Evolutionary conservation across 176 grass and related monocot genomes (phyloP).

Genomic region (Cocos nucifera): DNA sequence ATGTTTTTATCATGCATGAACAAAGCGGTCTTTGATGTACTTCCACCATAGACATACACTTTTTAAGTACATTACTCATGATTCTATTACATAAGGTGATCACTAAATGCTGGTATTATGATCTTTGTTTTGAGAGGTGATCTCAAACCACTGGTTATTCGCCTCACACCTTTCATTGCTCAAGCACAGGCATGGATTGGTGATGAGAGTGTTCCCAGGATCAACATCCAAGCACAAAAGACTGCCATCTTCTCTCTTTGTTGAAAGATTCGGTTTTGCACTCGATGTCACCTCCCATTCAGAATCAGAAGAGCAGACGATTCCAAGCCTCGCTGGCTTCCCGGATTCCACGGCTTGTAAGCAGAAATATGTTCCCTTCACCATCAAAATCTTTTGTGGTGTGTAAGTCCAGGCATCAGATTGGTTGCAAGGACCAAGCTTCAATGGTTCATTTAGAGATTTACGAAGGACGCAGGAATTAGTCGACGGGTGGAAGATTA

Average conservation of each 20-base stretch:
- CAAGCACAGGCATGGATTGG: slow-evolving; percentile 20
- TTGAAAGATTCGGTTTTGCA: slow-evolving; percentile 2
- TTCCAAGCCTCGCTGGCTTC: slow-evolving; percentile 14
- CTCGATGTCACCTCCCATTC: slow-evolving; percentile 21
- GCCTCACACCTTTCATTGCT: neutral
- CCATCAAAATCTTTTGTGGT: slow-evolving; percentile 26
- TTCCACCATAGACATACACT: too few relatives aligned
- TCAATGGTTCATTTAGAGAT: slow-evolving; percentile 4
- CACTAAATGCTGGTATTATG: too few relatives aligned
- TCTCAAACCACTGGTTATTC: slow-evolving; percentile 23
- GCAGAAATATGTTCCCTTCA: slow-evolving; percentile 31
- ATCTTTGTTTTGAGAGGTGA: slow-evolving; percentile 7
- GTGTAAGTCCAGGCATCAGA: slow-evolving; percentile 27
- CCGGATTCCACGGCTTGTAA: slow-evolving; percentile 9
- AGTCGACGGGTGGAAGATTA: slow-evolving; percentile 29
- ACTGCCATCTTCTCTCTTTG: neutral
- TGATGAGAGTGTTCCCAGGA: slow-evolving; percentile 17
- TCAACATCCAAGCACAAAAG: slow-evolving; percentile 26
- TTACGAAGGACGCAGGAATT: slow-evolving; percentile 19
- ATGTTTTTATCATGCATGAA: too few relatives aligned
- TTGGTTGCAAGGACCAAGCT: slow-evolving; percentile 15
- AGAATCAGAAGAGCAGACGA: slow-evolving; percentile 23
- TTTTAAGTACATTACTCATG: too few relatives aligned
- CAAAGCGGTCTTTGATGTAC: too few relatives aligned
- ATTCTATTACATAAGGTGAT: too few relatives aligned